Evolutionary conservation across 202 grass and related monocot genomes (phyloP).

Genomic region (Eragrostis tef): DNA sequence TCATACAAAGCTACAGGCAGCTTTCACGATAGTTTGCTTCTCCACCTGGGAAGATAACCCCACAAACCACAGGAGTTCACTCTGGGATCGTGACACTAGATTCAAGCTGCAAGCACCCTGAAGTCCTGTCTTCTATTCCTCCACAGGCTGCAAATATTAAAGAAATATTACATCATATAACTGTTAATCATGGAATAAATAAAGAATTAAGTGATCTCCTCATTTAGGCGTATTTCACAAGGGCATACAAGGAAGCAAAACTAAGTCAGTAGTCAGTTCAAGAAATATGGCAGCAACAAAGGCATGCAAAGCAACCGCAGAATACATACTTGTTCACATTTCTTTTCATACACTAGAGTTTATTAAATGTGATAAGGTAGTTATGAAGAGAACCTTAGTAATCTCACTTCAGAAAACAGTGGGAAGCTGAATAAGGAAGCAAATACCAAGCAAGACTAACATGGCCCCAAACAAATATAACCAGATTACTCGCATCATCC

Average conservation of each 20-base stretch:
- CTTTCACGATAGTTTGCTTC: slow-evolving; percentile 27
- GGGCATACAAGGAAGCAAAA: slow-evolving; percentile 7
- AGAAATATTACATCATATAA: slow-evolving; percentile 31
- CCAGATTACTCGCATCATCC: neutral
- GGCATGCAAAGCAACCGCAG: slow-evolving; percentile 31
- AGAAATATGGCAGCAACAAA: neutral
- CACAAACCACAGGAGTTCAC: slow-evolving; percentile 42
- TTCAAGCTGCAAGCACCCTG: slow-evolving; percentile 25
- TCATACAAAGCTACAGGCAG: slow-evolving; percentile 44
- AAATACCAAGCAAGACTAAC: neutral
- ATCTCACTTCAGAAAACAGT: slow-evolving; percentile 1
- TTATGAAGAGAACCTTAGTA: too few species aligned
- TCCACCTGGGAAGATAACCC: slow-evolving; percentile 32
- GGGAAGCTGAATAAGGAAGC: slow-evolving; percentile 21
- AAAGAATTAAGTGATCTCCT: slow-evolving; percentile 22
- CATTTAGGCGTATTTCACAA: slow-evolving; percentile 31
- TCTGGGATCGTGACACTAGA: slow-evolving; percentile 9
- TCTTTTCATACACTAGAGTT: neutral
- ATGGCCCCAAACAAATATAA: neutral
- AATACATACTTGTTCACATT: neutral
- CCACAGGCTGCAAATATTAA: slow-evolving; percentile 43
- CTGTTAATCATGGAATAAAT: slow-evolving; percentile 21
- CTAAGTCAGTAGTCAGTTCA: neutral
- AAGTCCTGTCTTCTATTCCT: slow-evolving; percentile 30
- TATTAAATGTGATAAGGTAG: neutral